Evolutionary conservation across 2,329 filamentous ascomycete species (phyloP).

Genomic region (Arthrobotrys pseudoclavata): DNA sequence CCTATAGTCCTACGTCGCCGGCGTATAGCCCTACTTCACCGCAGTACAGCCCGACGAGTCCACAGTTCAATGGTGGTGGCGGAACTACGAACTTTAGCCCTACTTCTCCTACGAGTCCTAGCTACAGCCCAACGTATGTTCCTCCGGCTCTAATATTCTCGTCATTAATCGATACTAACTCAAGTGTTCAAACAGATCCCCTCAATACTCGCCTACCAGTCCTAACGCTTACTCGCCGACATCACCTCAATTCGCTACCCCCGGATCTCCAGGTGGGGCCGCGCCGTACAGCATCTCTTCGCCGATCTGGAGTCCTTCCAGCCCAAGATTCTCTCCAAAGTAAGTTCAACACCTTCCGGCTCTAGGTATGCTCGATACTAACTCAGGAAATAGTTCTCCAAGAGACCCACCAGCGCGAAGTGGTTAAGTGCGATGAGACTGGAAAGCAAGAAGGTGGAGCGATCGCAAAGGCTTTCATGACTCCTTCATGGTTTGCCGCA

Average conservation of each 20-base stretch:
- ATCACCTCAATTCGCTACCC: slow-evolving; percentile 71
- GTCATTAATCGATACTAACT: slow-evolving; percentile 62
- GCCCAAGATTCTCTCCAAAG: slow-evolving; percentile 63
- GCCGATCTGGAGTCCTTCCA: slow-evolving; percentile 64
- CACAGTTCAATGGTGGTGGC: slow-evolving; percentile 64
- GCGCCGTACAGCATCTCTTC: slow-evolving; percentile 66
- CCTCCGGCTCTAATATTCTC: background rate
- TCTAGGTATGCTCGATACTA: background rate
- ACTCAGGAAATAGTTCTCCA: slow-evolving; percentile 60
- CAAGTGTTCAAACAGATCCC: slow-evolving; percentile 72
- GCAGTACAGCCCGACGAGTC: slow-evolving; percentile 64
- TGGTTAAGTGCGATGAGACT: slow-evolving; percentile 17
- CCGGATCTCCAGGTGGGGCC: slow-evolving; percentile 64
- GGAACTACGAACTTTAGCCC: slow-evolving; percentile 70
- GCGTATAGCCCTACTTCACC: slow-evolving; percentile 62
- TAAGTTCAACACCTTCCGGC: slow-evolving; percentile 57
- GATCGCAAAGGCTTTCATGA: slow-evolving; percentile 28
- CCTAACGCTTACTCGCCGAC: slow-evolving; percentile 75
- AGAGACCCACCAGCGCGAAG: slow-evolving; percentile 61
- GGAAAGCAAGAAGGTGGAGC: background rate
- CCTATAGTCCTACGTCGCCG: slow-evolving; percentile 64
- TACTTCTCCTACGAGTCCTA: slow-evolving; percentile 77
- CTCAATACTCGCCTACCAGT: slow-evolving; percentile 71
- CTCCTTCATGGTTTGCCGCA: slow-evolving; percentile 28
- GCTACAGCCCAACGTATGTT: slow-evolving; percentile 76